Evolutionary conservation across 306 rosid species (phyloP).

Genomic region (Vicia villosa): DNA sequence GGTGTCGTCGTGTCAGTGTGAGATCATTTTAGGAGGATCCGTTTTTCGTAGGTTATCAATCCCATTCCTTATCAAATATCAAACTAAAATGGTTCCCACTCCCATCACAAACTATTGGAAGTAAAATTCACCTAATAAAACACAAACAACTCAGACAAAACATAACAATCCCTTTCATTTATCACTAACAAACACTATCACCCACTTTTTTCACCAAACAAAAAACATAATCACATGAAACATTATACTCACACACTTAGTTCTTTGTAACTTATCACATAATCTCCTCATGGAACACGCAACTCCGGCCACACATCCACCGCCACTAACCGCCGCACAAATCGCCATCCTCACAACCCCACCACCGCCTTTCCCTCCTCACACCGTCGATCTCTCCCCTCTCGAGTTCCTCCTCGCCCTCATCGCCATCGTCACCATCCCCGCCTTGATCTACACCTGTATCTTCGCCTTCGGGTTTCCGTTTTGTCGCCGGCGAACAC

Average conservation of each 20-base stretch:
- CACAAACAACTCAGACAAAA: not conserved
- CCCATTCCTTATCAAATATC: too few species aligned
- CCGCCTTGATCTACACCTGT: slow-evolving; percentile 66
- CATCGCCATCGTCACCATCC: slow-evolving; percentile 70
- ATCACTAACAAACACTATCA: not conserved
- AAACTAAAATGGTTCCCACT: too few species aligned
- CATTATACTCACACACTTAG: not conserved
- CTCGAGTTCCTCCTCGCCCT: slow-evolving; percentile 72
- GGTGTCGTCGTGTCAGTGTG: too few species aligned
- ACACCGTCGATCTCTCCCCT: slow-evolving; percentile 68
- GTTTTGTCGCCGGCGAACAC: slow-evolving; percentile 42
- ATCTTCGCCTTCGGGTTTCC: slow-evolving; percentile 69
- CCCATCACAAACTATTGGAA: not conserved
- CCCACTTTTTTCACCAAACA: not conserved
- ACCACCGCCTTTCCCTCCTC: slow-evolving; percentile 46
- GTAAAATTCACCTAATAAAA: not conserved
- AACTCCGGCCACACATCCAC: not conserved
- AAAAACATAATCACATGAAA: slow-evolving; percentile 14
- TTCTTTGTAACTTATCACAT: not conserved
- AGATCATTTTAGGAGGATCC: too few species aligned
- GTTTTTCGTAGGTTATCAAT: too few species aligned
- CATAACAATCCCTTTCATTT: slow-evolving; percentile 4
- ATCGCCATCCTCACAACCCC: slow-evolving; percentile 27
- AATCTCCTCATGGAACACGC: slow-evolving; percentile 4
- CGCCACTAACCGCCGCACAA: slow-evolving; percentile 12